These are phyloP conservation scores for Entomortierella beljakovae DNA, from an alignment of 192 early-diverging fungal genomes.

Conservation along the genomic window DNA sequence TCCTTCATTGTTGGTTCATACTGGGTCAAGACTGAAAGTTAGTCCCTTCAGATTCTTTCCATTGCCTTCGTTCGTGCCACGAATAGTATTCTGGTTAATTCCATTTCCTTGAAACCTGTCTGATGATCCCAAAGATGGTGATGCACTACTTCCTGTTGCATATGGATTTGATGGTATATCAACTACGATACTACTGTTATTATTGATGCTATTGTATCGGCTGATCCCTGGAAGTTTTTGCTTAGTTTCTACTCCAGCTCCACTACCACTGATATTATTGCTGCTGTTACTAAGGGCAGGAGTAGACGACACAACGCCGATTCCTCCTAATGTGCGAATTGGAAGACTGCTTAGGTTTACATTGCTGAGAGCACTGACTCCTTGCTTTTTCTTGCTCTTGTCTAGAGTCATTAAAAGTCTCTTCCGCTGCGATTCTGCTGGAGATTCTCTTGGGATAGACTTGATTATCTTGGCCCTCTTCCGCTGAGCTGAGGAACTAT, in stretches of 20 bases:
- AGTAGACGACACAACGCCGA: slow-evolving; percentile 11
- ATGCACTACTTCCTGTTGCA: not conserved
- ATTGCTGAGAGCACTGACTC: slow-evolving; percentile 6
- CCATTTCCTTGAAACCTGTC: slow-evolving; percentile 19
- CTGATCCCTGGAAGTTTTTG: slow-evolving; percentile 42
- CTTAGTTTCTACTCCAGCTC: slow-evolving; percentile 3
- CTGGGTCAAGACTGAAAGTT: slow-evolving; percentile 23
- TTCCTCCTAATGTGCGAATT: slow-evolving; percentile 40
- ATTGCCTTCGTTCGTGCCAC: not conserved
- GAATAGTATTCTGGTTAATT: not conserved
- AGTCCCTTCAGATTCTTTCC: slow-evolving; percentile 24
- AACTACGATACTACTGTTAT: not conserved
- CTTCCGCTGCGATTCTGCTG: slow-evolving; percentile 38
- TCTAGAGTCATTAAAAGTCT: slow-evolving; percentile 31
- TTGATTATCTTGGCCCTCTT: slow-evolving; percentile 18
- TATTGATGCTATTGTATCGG: slow-evolving; percentile 18
- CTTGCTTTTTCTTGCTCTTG: slow-evolving; percentile 40
- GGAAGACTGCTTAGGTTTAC: slow-evolving; percentile 31
- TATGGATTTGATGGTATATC: not conserved
- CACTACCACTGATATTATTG: not conserved
- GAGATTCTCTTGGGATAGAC: slow-evolving; percentile 14
- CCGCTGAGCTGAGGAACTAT: slow-evolving; percentile 10
- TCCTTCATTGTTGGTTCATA: not conserved
- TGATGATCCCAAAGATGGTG: slow-evolving; percentile 12
- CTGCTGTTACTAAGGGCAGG: slow-evolving; percentile 3